A percentile compares a stretch with the other conserved stretches of the same genome.
Evolutionary conservation across 805 yeast species (phyloP).

Genomic region (Candida qinlingensis): DNA sequence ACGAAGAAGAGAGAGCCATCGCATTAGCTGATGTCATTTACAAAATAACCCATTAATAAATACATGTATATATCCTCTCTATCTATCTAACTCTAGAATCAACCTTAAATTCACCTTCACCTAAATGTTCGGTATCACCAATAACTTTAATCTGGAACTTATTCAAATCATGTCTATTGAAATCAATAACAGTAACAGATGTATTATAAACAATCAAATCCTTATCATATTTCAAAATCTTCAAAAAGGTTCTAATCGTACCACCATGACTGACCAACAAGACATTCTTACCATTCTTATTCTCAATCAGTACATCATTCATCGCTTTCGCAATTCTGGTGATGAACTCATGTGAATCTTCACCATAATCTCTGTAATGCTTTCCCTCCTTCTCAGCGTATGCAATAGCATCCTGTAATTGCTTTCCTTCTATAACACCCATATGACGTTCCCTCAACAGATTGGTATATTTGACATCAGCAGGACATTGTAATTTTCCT

Average conservation of each 20-base stretch:
- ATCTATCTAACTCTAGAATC: conserved; percentile 36
- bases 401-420: conserved; percentile 53
- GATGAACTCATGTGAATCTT: conserved; percentile 40
- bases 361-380: conserved; percentile 64
- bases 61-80: not conserved
- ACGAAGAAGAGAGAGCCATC: conserved; percentile 44
- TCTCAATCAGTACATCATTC: conserved; percentile 39
- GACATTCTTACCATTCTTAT: conserved; percentile 39
- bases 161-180: conserved; percentile 32
- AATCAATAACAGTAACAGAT: conserved; percentile 63
- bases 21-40: conserved; percentile 8
- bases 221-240: conserved; percentile 42
- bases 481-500: conserved; percentile 16
- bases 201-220: conserved; percentile 66
- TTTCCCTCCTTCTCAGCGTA: conserved; percentile 45
- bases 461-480: conserved; percentile 30
- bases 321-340: conserved; percentile 41
- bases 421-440: conserved; percentile 80
- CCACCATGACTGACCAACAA: conserved; percentile 79
- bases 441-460: conserved; percentile 64
- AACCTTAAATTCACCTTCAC: conserved; percentile 45
- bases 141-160: conserved; percentile 44
- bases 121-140: conserved; percentile 68
- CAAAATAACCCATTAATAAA: not conserved
- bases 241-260: conserved; percentile 56